Conservation (phyloP, 305 asterid species). For the Fraxinus xanthoxyloides region DNA sequence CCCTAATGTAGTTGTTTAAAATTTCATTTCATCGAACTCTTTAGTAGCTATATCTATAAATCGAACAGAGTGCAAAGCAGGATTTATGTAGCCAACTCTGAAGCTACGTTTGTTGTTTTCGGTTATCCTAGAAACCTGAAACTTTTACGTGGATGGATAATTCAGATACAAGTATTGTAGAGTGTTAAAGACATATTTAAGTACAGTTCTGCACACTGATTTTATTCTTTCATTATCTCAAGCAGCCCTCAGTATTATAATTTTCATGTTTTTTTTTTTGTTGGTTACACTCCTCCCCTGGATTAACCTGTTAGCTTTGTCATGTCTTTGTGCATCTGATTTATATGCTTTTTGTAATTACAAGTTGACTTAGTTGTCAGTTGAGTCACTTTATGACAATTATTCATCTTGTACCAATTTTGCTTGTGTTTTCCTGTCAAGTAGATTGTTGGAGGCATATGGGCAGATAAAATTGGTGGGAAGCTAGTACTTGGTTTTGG, state of each 20-base stretch:
- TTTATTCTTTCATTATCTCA: not conserved
- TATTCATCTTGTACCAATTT: not conserved
- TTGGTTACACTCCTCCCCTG: not conserved
- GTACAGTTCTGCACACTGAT: not conserved
- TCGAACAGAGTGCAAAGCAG: not conserved
- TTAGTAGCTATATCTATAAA: not conserved
- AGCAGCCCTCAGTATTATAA: not conserved
- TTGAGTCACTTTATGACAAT: not conserved
- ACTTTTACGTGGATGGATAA: not conserved
- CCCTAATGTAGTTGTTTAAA: not conserved
- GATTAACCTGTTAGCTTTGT: not conserved
- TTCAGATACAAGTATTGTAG: not conserved
- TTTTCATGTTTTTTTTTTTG: not conserved
- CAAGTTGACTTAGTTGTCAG: not conserved
- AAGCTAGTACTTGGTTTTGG: conserved; percentile 93
- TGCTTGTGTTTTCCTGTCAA: not conserved
- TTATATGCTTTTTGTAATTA: not conserved
- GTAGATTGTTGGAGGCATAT: conserved; percentile 94
- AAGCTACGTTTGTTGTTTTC: not conserved
- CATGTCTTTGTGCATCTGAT: not conserved
- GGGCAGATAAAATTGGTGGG: conserved; percentile 99
- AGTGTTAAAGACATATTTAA: not conserved
- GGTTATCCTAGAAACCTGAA: not conserved
- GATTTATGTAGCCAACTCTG: not conserved
- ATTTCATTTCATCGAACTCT: not conserved